Conservation (phyloP, 179 eudicot species). For the Camellia oleifera region DNA sequence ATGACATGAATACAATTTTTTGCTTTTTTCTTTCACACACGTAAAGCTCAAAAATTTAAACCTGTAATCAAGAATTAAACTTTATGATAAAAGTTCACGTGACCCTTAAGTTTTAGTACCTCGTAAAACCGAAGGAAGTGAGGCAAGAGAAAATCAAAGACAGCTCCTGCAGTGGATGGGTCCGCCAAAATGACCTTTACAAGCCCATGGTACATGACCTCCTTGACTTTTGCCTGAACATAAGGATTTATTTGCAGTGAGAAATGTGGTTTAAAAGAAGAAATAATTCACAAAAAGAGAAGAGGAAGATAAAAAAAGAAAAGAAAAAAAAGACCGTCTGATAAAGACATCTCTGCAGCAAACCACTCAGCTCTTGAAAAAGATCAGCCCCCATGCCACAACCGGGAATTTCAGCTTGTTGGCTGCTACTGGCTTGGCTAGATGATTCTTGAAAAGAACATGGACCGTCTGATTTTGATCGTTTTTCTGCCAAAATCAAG, state of each 20-base stretch:
- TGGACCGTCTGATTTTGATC: conserved; percentile 29
- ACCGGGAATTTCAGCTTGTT: conserved; percentile 32
- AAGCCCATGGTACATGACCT: conserved; percentile 43
- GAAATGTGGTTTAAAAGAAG: neutral
- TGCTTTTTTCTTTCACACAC: neutral
- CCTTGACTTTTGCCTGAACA: conserved; percentile 51
- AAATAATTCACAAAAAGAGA: neutral
- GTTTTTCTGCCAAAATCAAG: conserved; percentile 45
- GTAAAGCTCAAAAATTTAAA: neutral
- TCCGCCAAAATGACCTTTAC: conserved; percentile 52
- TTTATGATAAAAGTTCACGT: neutral
- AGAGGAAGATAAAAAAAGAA: neutral
- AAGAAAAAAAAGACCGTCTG: conserved; percentile 41
- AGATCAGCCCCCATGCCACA: conserved; percentile 29
- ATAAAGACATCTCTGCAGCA: conserved; percentile 63
- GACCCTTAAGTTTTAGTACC: conserved; percentile 22
- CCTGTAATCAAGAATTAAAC: neutral
- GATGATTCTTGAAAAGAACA: conserved; percentile 54
- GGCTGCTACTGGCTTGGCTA: conserved; percentile 69
- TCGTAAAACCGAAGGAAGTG: conserved; percentile 54
- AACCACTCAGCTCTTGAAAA: conserved; percentile 52
- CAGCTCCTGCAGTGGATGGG: conserved; percentile 38
- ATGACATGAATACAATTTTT: too few relatives aligned
- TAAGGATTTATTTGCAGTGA: neutral
- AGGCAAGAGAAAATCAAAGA: conserved; percentile 51